Evolutionary conservation across 805 yeast species (phyloP), one percentile per base, ranked within the genome.

Genomic region (Peterozyma xylosa): DNA sequence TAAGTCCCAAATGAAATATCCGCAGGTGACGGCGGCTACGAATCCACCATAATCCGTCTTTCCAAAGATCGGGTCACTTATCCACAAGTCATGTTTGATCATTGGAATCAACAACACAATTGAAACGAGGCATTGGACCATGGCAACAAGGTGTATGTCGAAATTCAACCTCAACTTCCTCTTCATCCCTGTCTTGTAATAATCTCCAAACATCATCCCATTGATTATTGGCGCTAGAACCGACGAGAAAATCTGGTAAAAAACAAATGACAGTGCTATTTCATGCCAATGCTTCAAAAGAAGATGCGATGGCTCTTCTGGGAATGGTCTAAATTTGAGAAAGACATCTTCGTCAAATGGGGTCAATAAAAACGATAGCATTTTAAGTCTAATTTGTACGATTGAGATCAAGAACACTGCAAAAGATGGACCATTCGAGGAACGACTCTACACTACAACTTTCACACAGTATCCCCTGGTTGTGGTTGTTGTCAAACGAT

Each of bases 1-100:
- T 33, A 83, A 48, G 62, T 93, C 99, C 99, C 99, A 93, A 17
- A 87, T 52, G 59, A 93, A 93, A 66, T 93, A 93, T 2, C 98
- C 99, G 9, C 72, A 58, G 9, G 95, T 81, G 45, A 82, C 56
- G 1, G 96, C 71, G 11, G 82, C 67, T 5, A 85, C 85, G 54
- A 90, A 70, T 0, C 87, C 88, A 1, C 81, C 80, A 56, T 78
- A 85, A n/a, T 86, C 86, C 43, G 82, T 78, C 57, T 76, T 73
- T 38, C 88, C 90, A n/a, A 76, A 66, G 18, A 86, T 64, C 5
- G 83, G 73, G 55, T 81, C 77, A 11, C 56, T 53, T 4, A 53
- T 49, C 46, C 76, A 68, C 40, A 68, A 58, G 9, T 75, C 70
- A 49, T 82, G 83, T 45, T 71, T 65, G 59, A 82, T 78, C 69